These are phyloP conservation scores for Zasmidium citrigriseum DNA, from an alignment of 2,329 filamentous ascomycete genomes.

Conservation along the genomic window DNA sequence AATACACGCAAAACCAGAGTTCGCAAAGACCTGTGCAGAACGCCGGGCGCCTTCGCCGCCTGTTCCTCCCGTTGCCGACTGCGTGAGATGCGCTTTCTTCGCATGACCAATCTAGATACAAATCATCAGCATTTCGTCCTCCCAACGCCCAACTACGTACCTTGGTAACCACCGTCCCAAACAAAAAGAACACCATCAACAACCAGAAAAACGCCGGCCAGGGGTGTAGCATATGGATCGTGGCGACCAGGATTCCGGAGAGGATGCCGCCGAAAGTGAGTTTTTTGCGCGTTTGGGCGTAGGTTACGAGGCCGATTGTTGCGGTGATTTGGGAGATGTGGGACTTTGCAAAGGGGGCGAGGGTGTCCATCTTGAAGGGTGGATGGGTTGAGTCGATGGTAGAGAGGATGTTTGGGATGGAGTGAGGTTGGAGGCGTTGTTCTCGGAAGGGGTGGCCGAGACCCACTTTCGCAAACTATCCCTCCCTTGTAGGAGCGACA, in stretches of 20 bases:
- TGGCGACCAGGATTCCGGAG: slow-evolving; percentile 71
- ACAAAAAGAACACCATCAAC: slow-evolving; percentile 81
- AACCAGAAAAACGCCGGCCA: slow-evolving; percentile 90
- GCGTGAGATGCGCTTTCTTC: slow-evolving; percentile 77
- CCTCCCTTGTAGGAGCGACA: no score
- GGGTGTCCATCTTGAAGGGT: slow-evolving; percentile 22
- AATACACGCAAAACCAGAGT: slow-evolving; percentile 76
- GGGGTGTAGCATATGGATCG: slow-evolving; percentile 84
- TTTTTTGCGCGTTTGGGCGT: slow-evolving; percentile 48
- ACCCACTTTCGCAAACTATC: background rate
- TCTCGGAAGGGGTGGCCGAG: background rate
- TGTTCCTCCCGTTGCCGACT: slow-evolving; percentile 69
- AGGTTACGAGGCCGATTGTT: slow-evolving; percentile 47
- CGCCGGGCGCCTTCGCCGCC: slow-evolving; percentile 82
- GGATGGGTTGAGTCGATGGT: background rate
- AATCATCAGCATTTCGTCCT: background rate
- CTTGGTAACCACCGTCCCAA: slow-evolving; percentile 81
- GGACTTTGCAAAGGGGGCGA: slow-evolving; percentile 22
- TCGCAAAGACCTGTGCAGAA: slow-evolving; percentile 86
- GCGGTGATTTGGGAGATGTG: slow-evolving; percentile 32
- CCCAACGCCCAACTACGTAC: no score
- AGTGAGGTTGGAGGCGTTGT: background rate
- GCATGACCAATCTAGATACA: slow-evolving; percentile 77
- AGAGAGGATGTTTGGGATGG: background rate
- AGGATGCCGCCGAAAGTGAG: slow-evolving; percentile 76